Evolutionary conservation across 352 stramenopile genomes (phyloP).

Genomic region (Phytophthora litchii): DNA sequence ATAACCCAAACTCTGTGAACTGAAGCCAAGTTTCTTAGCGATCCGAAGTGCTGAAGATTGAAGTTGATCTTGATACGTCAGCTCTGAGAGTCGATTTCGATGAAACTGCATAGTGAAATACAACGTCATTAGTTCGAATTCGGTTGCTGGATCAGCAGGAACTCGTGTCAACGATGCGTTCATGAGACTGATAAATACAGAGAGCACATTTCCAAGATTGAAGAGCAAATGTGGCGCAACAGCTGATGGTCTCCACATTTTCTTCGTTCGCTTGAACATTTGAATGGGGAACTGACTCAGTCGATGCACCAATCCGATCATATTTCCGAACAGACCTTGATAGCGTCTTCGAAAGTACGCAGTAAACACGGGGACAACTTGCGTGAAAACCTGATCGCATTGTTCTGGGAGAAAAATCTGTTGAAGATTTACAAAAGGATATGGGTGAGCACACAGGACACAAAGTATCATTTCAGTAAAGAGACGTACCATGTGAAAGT

Average conservation of each 20-base stretch:
- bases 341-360: conserved; percentile 42
- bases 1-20: conserved; percentile 27
- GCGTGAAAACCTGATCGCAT: conserved; percentile 41
- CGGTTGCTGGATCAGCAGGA: conserved; percentile 19
- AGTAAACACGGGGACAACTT: conserved; percentile 49
- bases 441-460: neutral
- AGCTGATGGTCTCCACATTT: conserved; percentile 36
- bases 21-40: conserved; percentile 50
- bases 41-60: conserved; percentile 25
- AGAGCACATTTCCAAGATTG: conserved; percentile 49
- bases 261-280: conserved; percentile 38
- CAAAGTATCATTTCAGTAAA: neutral
- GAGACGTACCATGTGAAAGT: conserved; percentile 63
- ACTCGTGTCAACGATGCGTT: conserved; percentile 37
- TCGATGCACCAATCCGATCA: conserved; percentile 25
- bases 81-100: conserved; percentile 40
- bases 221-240: conserved; percentile 48
- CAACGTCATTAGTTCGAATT: conserved; percentile 52
- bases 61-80: conserved; percentile 18
- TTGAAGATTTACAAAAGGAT: neutral
- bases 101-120: conserved; percentile 48
- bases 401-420: conserved; percentile 57
- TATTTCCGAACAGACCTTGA: conserved; percentile 23
- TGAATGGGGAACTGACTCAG: conserved; percentile 52
- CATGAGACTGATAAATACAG: conserved; percentile 53